Conservation (phyloP, 2,329 filamentous ascomycete species). For the Trichoderma oligosporum region DNA sequence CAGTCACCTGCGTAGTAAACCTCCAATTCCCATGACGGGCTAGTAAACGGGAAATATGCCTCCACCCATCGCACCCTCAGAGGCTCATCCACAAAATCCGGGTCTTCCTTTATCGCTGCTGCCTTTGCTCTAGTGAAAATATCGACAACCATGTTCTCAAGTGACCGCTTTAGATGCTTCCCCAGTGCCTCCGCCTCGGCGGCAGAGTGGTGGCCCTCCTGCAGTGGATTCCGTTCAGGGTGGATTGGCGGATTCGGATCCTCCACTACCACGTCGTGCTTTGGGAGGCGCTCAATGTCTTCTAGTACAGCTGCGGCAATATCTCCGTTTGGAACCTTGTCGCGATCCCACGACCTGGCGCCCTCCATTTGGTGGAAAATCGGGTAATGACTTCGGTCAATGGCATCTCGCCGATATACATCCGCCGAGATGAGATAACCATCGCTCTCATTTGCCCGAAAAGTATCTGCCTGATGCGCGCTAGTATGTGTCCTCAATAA, state of each 20-base stretch:
- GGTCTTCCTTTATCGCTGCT: conserved; percentile 54
- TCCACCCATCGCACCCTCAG: conserved; percentile 90
- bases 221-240: conserved; percentile 75
- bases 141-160: conserved; percentile 86
- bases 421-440: conserved; percentile 92
- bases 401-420: conserved; percentile 90
- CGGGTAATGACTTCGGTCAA: conserved; percentile 93
- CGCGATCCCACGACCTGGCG: conserved; percentile 80
- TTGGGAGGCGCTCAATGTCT: conserved; percentile 68
- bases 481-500: conserved; percentile 91
- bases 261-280: conserved; percentile 71
- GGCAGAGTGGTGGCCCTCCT: conserved; percentile 63
- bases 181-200: conserved; percentile 80
- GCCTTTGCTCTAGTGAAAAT: conserved; percentile 76
- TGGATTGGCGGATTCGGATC: conserved; percentile 79
- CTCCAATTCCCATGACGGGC: conserved; percentile 92
- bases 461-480: conserved; percentile 82
- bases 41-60: conserved; percentile 96
- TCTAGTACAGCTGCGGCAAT: conserved; percentile 63
- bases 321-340: conserved; percentile 52
- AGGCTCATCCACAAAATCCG: conserved; percentile 59
- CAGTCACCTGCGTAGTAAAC: conserved; percentile 92
- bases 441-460: conserved; percentile 65
- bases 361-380: conserved; percentile 99
- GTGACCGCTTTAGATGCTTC: conserved; percentile 79